Base-by-base conservation (phyloP, 805 yeast species). In the Ogataea kodamae region DNA sequence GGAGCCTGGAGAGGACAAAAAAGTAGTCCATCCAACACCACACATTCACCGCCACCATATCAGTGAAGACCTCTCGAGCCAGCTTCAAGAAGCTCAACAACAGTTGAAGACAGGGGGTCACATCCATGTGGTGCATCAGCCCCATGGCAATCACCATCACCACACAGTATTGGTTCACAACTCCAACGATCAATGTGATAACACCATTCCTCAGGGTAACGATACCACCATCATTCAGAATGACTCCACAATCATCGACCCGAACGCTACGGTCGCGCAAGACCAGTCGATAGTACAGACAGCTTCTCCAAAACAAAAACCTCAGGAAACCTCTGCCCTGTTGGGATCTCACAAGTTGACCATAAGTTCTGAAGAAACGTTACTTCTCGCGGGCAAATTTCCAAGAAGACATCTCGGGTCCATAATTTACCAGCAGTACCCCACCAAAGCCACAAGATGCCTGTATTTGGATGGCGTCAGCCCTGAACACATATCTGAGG, bases 381-480 rank as follows among this genome's bases (percentile, higher is more conserved):
- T 71, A 0, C 55, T 53, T 10, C 54, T 55, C 16, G 72, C 72
- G 2, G 43, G 58, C 3, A 46, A 53, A 35, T 72, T 74, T 44
- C 68, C 70, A 18, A 55, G 76, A 24, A 57, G 55, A 22, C 59
- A 67, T 39, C 55, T 81, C 7, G 85, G 85, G 0, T 62, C 75
- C 1, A 55, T 80, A 4, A 53, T 79, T 0, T 84, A 85, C 52
- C 70, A 68, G 26, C 72, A 76, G 6, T 66, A 68, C 13, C 77
- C 80, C 9, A 75, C 81, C 0, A 61, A 63, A 60, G 53, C 59
- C 1, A 61, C 72, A 4, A 40, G 49, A 10, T 33, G 37, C 4
- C 21, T 57, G 29, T 43, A 38, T 20, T 39, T 56, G 22, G 30
- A 38, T 14, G 44, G 49, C 27, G 25, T 52, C 15, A 23, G 28